A percentile compares a stretch with the other conserved stretches of the same genome.
Evolutionary conservation across 2,329 filamentous ascomycete species (phyloP).

Genomic region (Cadophora malorum): DNA sequence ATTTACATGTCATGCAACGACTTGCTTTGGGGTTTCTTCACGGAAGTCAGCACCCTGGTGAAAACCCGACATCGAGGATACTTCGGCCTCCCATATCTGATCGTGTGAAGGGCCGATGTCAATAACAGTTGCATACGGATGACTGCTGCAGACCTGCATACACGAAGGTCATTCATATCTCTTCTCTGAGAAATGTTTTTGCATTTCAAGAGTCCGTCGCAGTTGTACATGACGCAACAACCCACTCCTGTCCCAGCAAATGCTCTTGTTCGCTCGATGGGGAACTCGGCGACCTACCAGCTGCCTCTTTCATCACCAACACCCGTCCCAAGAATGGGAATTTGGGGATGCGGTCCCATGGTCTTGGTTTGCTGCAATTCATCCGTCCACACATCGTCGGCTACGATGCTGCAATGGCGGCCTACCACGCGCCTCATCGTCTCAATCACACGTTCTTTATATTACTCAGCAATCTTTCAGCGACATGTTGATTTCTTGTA

Average conservation of each 20-base stretch:
- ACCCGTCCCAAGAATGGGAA: constrained; percentile 9
- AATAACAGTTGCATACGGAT: constrained; percentile 9
- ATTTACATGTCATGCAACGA: background rate
- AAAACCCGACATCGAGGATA: background rate
- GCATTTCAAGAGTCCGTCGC: background rate
- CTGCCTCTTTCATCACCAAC: constrained; percentile 13
- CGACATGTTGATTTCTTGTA: background rate
- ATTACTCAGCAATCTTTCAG: constrained; percentile 9
- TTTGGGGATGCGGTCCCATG: constrained; percentile 8
- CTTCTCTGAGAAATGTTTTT: background rate
- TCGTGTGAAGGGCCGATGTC: constrained; percentile 19
- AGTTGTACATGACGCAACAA: background rate
- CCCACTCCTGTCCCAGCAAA: background rate
- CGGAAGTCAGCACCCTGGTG: background rate
- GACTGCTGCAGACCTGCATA: constrained; percentile 27
- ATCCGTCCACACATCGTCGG: constrained; percentile 9
- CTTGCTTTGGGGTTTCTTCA: background rate
- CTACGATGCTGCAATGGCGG: constrained; percentile 7
- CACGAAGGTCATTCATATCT: constrained; percentile 20
- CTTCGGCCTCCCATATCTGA: background rate
- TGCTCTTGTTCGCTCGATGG: constrained; percentile 13
- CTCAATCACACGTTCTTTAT: background rate
- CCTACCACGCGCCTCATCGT: constrained; percentile 10
- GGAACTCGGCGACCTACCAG: constrained; percentile 13
- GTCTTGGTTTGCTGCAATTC: constrained; percentile 13